phyloP scores from a whole-genome alignment of 1,139 yeast species.

The Diutina ranongensis region DNA sequence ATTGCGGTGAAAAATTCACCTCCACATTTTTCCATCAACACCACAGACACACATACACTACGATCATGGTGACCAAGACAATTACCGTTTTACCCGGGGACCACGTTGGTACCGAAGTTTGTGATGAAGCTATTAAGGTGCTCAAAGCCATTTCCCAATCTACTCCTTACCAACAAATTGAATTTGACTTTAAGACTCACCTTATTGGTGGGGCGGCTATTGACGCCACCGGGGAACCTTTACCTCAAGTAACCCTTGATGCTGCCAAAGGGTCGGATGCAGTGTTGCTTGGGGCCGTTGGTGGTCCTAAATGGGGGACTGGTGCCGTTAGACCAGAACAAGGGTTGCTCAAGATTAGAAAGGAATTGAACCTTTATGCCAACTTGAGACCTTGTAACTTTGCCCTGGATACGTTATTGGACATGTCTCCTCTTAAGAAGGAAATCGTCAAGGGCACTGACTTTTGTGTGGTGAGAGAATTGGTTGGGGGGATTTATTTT shows the following conservation, averaged over 20 bases:
- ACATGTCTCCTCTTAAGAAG: constrained; percentile 76
- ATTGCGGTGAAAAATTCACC: neutral
- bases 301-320: constrained; percentile 99
- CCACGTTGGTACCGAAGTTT: constrained; percentile 89
- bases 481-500: constrained; percentile 95
- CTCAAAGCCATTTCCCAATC: constrained; percentile 61
- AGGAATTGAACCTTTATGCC: constrained; percentile 88
- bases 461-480: constrained; percentile 86
- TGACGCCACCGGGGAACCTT: constrained; percentile 89
- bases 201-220: constrained; percentile 97
- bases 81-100: constrained; percentile 91
- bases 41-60: neutral
- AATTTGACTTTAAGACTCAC: constrained; percentile 70
- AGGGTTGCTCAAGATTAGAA: constrained; percentile 86
- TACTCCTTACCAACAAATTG: constrained; percentile 40
- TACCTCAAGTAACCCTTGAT: constrained; percentile 76
- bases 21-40: neutral
- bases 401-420: constrained; percentile 75
- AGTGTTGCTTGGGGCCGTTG: constrained; percentile 91
- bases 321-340: constrained; percentile 94
- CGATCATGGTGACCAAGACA: constrained; percentile 31
- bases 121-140: constrained; percentile 85
- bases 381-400: constrained; percentile 94
- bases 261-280: constrained; percentile 91
- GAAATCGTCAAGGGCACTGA: constrained; percentile 84